These are phyloP conservation scores for Amylocarpus encephaloides DNA, from an alignment of 2,329 filamentous ascomycete species.

Conservation along the genomic window DNA sequence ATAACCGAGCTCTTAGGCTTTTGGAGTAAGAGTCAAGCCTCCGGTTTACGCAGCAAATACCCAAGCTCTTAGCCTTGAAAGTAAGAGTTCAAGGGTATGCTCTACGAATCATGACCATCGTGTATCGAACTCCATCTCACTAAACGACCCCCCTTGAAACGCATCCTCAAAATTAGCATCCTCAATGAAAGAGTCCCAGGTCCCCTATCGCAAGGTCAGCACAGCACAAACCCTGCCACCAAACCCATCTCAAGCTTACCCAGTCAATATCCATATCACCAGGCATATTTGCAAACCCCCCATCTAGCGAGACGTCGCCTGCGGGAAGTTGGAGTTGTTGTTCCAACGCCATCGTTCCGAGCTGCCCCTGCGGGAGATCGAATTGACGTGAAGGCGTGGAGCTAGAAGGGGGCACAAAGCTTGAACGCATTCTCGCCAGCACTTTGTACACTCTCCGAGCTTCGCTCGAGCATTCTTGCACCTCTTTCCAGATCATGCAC, in stretches of 20 bases:
- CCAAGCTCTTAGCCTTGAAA: too few species aligned
- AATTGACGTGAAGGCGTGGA: background rate
- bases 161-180: constrained; percentile 16
- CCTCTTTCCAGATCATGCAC: constrained; percentile 13
- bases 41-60: too few species aligned
- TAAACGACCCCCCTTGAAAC: background rate
- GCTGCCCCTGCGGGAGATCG: background rate
- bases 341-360: background rate
- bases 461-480: constrained; percentile 3
- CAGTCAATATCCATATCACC: constrained; percentile 27
- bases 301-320: constrained; percentile 7
- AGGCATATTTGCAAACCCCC: background rate
- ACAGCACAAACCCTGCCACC: background rate
- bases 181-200: constrained; percentile 27
- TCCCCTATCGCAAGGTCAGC: constrained; percentile 12
- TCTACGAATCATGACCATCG: too few species aligned
- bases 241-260: constrained; percentile 13
- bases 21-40: too few species aligned
- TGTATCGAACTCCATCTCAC: too few species aligned
- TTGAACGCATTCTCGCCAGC: constrained; percentile 8
- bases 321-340: background rate
- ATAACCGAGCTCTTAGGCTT: too few species aligned
- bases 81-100: too few species aligned
- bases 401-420: background rate
- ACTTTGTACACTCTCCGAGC: constrained; percentile 14